Conservation (phyloP, 495 filamentous ascomycete species). For the Aspergillus indologenus region DNA sequence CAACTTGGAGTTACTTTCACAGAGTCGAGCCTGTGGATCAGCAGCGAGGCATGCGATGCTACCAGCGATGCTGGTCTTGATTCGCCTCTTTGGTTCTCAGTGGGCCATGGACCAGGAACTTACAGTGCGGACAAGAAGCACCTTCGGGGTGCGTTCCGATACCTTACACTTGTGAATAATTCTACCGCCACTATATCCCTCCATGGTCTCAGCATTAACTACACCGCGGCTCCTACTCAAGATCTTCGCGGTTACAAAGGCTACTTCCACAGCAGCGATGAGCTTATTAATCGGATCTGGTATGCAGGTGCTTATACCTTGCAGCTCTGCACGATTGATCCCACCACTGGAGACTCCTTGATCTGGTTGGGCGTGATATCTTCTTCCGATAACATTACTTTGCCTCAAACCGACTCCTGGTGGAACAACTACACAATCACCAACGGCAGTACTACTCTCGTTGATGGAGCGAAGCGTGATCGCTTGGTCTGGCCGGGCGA, state of each 20-base stretch:
- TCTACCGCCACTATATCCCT: slow-evolving; percentile 21
- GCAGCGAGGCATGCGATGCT: slow-evolving; percentile 37
- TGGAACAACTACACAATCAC: slow-evolving; percentile 35
- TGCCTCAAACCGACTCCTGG: slow-evolving; percentile 27
- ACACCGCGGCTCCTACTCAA: slow-evolving; percentile 43
- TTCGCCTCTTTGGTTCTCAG: slow-evolving; percentile 36
- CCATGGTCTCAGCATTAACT: slow-evolving; percentile 19
- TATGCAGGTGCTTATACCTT: slow-evolving; percentile 63
- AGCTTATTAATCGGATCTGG: slow-evolving; percentile 57
- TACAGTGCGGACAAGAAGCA: slow-evolving; percentile 34
- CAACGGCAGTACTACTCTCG: slow-evolving; percentile 48
- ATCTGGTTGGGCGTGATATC: slow-evolving; percentile 31
- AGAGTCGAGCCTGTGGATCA: slow-evolving; percentile 43
- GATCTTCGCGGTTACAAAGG: slow-evolving; percentile 54
- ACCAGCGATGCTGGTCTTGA: slow-evolving; percentile 42
- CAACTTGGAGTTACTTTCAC: slow-evolving; percentile 44
- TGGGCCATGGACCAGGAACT: slow-evolving; percentile 22
- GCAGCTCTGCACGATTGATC: slow-evolving; percentile 55
- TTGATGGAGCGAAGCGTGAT: slow-evolving; percentile 57
- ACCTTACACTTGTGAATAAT: slow-evolving; percentile 37
- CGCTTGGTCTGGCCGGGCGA: slow-evolving; percentile 57
- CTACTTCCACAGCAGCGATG: slow-evolving; percentile 56
- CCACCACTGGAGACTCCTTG: slow-evolving; percentile 45
- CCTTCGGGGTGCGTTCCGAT: slow-evolving; percentile 42
- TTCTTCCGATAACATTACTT: slow-evolving; percentile 17